These are phyloP conservation scores for Bryopsis sp. DNA, from an alignment of 139 green algal species.

Conservation along the genomic window DNA sequence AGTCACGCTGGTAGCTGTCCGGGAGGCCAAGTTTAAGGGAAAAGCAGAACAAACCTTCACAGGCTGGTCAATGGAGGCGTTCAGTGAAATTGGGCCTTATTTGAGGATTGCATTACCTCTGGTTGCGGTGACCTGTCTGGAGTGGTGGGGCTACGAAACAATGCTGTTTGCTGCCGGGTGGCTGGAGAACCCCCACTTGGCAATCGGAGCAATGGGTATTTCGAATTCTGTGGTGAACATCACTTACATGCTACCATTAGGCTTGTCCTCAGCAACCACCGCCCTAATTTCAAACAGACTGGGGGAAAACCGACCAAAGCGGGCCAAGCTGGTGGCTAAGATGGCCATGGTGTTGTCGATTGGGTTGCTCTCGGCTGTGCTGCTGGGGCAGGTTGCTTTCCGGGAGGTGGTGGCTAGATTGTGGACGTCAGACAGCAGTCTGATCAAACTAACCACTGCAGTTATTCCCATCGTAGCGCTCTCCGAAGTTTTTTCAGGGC, in stretches of 20 bases:
- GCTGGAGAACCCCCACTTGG: background rate
- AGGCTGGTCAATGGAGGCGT: background rate
- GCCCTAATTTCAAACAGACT: conserved; percentile 1
- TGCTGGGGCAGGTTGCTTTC: background rate
- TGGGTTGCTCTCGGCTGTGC: background rate
- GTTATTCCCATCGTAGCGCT: background rate
- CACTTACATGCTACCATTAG: background rate
- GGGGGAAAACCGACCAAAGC: background rate
- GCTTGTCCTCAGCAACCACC: background rate
- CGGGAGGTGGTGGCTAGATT: background rate
- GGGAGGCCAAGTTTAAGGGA: background rate
- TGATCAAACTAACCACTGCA: background rate
- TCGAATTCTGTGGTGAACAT: conserved; percentile 11
- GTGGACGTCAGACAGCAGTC: background rate
- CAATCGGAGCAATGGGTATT: conserved; percentile 3
- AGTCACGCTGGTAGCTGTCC: background rate
- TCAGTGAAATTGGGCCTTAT: background rate
- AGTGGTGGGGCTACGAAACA: conserved; percentile 11
- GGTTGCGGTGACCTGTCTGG: background rate
- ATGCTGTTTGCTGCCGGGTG: background rate
- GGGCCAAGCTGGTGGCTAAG: background rate
- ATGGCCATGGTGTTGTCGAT: background rate
- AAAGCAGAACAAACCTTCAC: background rate
- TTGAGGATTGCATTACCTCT: background rate
- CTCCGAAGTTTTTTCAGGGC: background rate